Percentiles rank a stretch among this genome's conserved stretches.
phyloP scores from a whole-genome alignment of 495 filamentous ascomycete species.

The Penicillium pancosmium region DNA sequence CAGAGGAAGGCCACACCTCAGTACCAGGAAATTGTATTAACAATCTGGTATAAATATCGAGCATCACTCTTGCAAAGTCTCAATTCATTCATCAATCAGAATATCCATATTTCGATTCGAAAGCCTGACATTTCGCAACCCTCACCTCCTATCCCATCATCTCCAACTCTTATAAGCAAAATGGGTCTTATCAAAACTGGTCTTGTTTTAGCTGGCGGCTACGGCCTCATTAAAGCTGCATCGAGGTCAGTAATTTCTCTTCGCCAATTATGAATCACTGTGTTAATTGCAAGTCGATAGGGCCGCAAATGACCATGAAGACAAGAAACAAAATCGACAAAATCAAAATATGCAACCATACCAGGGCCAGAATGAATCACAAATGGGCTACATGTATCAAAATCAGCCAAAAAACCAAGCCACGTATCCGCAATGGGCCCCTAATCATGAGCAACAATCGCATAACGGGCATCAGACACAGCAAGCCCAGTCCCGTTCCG shows the following conservation, averaged over 20 bases:
- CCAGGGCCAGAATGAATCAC: background rate
- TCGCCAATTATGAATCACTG: background rate
- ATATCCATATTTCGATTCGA: background rate
- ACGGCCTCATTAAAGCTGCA: conserved; percentile 21
- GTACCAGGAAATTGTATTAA: no score
- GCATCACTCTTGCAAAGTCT: background rate
- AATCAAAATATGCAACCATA: conserved; percentile 4
- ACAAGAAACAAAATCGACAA: conserved; percentile 10
- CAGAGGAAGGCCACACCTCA: background rate
- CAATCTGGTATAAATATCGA: background rate
- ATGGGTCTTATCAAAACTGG: conserved; percentile 27
- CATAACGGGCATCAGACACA: background rate
- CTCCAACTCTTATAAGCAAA: conserved; percentile 2
- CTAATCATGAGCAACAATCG: background rate
- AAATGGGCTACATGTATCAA: conserved; percentile 3
- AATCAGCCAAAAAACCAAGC: background rate
- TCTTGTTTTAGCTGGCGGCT: conserved; percentile 14
- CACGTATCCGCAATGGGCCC: conserved; percentile 3
- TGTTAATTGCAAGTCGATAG: background rate
- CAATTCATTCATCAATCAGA: background rate
- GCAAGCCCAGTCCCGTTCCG: background rate
- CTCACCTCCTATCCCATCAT: background rate
- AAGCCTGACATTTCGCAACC: background rate
- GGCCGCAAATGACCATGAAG: conserved; percentile 17
- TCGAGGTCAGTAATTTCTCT: conserved; percentile 11